Conservation (phyloP, 352 stramenopile genomes). For the Thraustochytrium striatum region DNA sequence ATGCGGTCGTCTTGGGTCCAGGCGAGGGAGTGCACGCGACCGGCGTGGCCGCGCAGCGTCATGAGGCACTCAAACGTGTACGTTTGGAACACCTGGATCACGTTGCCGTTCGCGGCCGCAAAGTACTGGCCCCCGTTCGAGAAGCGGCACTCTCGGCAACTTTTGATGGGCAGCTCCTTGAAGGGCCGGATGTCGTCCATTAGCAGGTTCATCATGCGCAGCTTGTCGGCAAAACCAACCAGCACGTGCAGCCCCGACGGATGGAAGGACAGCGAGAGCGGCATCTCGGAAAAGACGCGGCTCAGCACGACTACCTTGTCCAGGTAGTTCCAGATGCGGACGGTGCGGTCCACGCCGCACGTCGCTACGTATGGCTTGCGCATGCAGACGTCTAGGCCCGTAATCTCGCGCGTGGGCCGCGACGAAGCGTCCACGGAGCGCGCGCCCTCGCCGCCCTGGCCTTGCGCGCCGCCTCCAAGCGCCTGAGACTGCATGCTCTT, state of each 20-base stretch:
- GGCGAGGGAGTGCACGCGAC: conserved; percentile 75
- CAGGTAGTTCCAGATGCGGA: conserved; percentile 79
- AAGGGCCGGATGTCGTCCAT: conserved; percentile 81
- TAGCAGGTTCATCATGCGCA: conserved; percentile 81
- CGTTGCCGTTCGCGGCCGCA: conserved; percentile 76
- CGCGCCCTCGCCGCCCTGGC: not conserved
- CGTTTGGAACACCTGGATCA: conserved; percentile 79
- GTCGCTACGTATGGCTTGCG: conserved; percentile 73
- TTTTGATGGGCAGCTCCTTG: conserved; percentile 76
- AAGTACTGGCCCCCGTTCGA: conserved; percentile 83
- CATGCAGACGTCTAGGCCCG: conserved; percentile 68
- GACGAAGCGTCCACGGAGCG: too few relatives aligned
- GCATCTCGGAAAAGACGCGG: conserved; percentile 58
- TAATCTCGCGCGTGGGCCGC: too few relatives aligned
- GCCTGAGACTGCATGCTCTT: not conserved
- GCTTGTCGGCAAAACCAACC: conserved; percentile 80
- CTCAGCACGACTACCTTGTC: conserved; percentile 58
- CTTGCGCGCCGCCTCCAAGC: not conserved
- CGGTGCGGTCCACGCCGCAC: conserved; percentile 71
- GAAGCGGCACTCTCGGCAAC: conserved; percentile 74
- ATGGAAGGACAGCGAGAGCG: conserved; percentile 55
- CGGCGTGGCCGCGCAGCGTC: conserved; percentile 80
- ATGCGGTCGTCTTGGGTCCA: conserved; percentile 79
- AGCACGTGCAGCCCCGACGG: conserved; percentile 69
- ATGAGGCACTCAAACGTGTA: conserved; percentile 74